These are phyloP conservation scores for Polygonum maritimum DNA, from an alignment of 148 eudicot genomes.

Conservation along the genomic window DNA sequence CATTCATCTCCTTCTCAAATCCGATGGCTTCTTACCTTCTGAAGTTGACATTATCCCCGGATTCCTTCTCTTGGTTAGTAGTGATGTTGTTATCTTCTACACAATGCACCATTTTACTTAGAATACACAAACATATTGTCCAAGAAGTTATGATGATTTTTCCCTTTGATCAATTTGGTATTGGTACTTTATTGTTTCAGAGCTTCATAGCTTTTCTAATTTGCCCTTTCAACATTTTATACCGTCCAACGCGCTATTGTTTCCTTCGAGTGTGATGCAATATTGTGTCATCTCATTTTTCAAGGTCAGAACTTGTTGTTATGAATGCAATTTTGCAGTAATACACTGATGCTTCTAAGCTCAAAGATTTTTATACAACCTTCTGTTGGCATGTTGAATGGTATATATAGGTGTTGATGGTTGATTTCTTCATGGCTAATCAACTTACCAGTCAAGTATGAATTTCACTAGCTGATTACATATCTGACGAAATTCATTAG, in stretches of 20 bases:
- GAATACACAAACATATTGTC: too few relatives aligned
- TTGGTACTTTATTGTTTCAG: not conserved
- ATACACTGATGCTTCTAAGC: too few relatives aligned
- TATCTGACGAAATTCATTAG: too few relatives aligned
- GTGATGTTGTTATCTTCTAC: too few relatives aligned
- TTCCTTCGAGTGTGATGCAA: conserved; percentile 74
- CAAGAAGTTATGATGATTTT: too few relatives aligned
- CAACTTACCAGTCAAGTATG: conserved; percentile 93
- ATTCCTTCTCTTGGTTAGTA: too few relatives aligned
- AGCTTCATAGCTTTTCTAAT: conserved; percentile 25
- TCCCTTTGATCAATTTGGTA: not conserved
- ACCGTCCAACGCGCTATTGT: conserved; percentile 72
- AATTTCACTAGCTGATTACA: not conserved
- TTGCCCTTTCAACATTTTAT: conserved; percentile 66
- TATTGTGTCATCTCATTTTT: conserved; percentile 71
- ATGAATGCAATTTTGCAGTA: not conserved
- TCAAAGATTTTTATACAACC: too few relatives aligned
- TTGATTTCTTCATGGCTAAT: conserved; percentile 97
- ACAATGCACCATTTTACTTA: too few relatives aligned
- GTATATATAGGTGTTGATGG: conserved; percentile 29
- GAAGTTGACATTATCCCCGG: too few relatives aligned
- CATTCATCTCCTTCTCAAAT: too few relatives aligned
- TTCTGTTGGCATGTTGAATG: not conserved
- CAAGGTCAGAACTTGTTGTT: conserved; percentile 35
- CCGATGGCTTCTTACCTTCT: too few relatives aligned